Evolutionary conservation across 371 early-diverging fungal species (phyloP).

Genomic region (Mortierella polycephala): DNA sequence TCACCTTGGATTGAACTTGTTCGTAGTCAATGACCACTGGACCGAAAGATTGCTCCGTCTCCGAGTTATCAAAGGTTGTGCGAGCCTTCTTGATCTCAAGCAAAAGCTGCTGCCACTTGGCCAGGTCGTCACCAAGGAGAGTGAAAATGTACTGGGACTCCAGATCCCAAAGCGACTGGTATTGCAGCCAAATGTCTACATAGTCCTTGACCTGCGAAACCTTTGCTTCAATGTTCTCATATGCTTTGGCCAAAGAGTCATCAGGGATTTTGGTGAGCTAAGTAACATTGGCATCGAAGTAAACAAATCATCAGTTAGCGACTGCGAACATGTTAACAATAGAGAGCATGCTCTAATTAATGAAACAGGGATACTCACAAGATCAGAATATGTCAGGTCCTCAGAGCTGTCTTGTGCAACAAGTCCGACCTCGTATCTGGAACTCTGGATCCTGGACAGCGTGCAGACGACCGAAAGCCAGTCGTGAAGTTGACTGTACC

Average conservation of each 20-base stretch:
- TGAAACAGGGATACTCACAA: slow-evolving; percentile 37
- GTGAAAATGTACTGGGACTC: slow-evolving; percentile 86
- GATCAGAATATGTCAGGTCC: slow-evolving; percentile 75
- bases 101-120: slow-evolving; percentile 94
- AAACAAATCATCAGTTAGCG: not conserved
- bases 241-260: slow-evolving; percentile 78
- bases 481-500: slow-evolving; percentile 91
- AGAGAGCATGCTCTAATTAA: too few relatives aligned
- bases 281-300: not conserved
- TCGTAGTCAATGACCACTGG: slow-evolving; percentile 93
- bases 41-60: slow-evolving; percentile 90
- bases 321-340: not conserved
- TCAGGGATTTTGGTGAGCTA: slow-evolving; percentile 77
- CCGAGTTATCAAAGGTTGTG: slow-evolving; percentile 95
- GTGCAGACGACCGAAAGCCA: slow-evolving; percentile 90
- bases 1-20: slow-evolving; percentile 97
- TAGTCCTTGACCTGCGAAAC: slow-evolving; percentile 84
- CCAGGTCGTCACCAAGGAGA: slow-evolving; percentile 91
- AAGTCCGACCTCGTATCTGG: slow-evolving; percentile 90
- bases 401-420: slow-evolving; percentile 64
- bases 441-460: slow-evolving; percentile 85
- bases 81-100: slow-evolving; percentile 95
- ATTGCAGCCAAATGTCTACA: slow-evolving; percentile 95
- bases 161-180: slow-evolving; percentile 98
- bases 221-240: slow-evolving; percentile 86